Percentiles rank a stretch among this genome's conserved stretches.
Conservation (phyloP, 495 filamentous ascomycete species). For the Thozetella sp. region DNA sequence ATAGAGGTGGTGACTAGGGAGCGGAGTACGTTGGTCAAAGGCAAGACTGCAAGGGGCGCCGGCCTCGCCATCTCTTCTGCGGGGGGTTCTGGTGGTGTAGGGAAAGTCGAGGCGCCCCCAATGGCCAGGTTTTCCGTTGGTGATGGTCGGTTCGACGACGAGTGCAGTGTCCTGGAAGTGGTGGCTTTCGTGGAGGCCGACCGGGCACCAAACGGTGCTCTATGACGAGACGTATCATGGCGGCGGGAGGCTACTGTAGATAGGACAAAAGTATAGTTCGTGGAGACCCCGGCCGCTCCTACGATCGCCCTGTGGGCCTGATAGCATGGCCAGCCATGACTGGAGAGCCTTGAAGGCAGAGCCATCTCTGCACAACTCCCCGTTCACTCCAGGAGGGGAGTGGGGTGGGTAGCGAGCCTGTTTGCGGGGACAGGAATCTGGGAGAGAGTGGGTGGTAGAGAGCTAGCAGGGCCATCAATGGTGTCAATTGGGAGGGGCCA, state of each 20-base stretch:
- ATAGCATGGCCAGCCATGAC: not conserved
- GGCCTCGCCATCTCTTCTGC: slow-evolving; percentile 26
- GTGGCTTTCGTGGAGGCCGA: slow-evolving; percentile 1
- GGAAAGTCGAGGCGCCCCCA: slow-evolving; percentile 15
- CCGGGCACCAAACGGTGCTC: not conserved
- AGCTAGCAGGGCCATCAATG: not conserved
- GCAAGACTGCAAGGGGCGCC: slow-evolving; percentile 70
- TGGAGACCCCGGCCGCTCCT: not conserved
- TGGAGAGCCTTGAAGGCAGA: not conserved
- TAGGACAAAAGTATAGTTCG: not conserved
- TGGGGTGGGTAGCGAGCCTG: no score
- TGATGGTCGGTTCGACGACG: slow-evolving; percentile 36
- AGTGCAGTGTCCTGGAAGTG: slow-evolving; percentile 33
- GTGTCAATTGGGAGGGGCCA: not conserved
- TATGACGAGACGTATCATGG: not conserved
- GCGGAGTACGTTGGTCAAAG: slow-evolving; percentile 72
- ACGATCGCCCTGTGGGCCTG: not conserved
- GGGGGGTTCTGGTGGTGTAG: slow-evolving; percentile 10
- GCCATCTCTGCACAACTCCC: not conserved
- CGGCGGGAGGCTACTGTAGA: not conserved
- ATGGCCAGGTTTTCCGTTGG: slow-evolving; percentile 28
- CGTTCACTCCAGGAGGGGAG: no score
- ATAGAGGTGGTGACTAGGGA: slow-evolving; percentile 78
- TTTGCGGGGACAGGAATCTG: no score
- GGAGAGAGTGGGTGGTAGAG: not conserved